phyloP scores from a whole-genome alignment of 225 moss, liverwort and hornwort genomes.

The Rhytidiadelphus loreus region DNA sequence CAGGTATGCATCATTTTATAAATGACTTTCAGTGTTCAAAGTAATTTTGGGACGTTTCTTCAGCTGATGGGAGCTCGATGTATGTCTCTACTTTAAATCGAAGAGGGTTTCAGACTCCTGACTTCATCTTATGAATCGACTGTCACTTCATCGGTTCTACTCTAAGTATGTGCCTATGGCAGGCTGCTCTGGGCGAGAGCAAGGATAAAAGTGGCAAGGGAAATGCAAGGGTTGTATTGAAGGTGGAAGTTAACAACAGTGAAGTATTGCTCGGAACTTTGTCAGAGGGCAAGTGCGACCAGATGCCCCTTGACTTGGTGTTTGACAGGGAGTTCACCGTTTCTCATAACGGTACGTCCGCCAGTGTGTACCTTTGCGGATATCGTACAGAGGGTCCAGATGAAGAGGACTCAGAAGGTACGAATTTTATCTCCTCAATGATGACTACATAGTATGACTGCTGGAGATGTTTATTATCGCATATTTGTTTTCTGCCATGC shows the following conservation, averaged over 20 bases:
- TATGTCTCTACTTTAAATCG: no score
- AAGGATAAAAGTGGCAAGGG: constrained; percentile 34
- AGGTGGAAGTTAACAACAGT: constrained; percentile 41
- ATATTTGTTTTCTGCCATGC: not conserved
- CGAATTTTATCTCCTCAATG: not conserved
- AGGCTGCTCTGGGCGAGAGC: constrained; percentile 82
- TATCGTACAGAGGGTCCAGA: constrained; percentile 63
- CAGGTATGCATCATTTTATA: constrained; percentile 25
- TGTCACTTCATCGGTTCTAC: not conserved
- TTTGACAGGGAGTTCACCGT: constrained; percentile 81
- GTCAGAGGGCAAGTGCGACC: constrained; percentile 68
- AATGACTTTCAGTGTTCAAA: not conserved
- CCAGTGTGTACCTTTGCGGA: constrained; percentile 75
- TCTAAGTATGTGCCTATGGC: not conserved
- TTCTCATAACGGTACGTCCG: constrained; percentile 52
- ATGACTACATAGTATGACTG: not conserved
- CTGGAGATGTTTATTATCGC: not conserved
- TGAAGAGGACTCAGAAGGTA: constrained; percentile 11
- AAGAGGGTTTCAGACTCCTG: not conserved
- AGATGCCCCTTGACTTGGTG: constrained; percentile 79
- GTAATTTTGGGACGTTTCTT: not conserved
- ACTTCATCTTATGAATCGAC: not conserved
- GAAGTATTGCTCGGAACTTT: constrained; percentile 73
- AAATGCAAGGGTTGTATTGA: constrained; percentile 56
- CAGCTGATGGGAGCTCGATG: not conserved